Base-by-base conservation (phyloP, 1,284 basidiomycete genomes). In the Ganoderma leucocontextum region DNA sequence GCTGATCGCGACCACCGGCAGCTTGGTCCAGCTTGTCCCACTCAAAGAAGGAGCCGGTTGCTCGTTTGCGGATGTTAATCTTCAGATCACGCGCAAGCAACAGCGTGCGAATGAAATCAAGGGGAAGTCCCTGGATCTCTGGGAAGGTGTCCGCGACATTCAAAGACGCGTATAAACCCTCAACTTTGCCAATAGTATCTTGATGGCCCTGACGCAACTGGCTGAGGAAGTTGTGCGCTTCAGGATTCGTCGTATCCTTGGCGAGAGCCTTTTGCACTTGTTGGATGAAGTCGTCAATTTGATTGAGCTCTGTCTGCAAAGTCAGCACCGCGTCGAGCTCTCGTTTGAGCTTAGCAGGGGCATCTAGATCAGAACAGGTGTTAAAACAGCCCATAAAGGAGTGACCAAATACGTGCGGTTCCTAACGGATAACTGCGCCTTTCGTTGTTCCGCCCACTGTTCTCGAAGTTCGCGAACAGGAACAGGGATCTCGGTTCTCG, bases 11-110 rank as follows among this genome's bases (percentile, higher is more conserved):
- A 0, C 81, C 77, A 0, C 79, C 77, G 7, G 78, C 78, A 0
- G 80, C 80, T 33, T 73, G 75, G 60, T 82, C 78, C 0, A 84
- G 70, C 5, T 73, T 75, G 35, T 83, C 80, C 79, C 79, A 83
- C 55, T 83, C 80, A 10, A 80, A 79, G 57, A 84, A 83, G 17
- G 77, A 79, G 0, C 75, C 77, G 9, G 82, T 78, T 0, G 78
- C 80, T 1, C 75, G 63, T 55, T 80, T 82, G 0, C 75, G 68
- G 25, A 84, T 81, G 60, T 80, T 81, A 17, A 81, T 80, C 66
- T 84, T 84, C 13, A 82, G 70, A 25, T 83, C 79, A 0, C 75
- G 69, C 0, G 78, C 78, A 60, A 83, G 63, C 0, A 84, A 52
- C 0, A 85, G 74, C 0, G 65, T 77, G 0, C 70, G 60, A 3